Conservation (phyloP, 306 rosid genomes). For the Calophaca sinica region DNA sequence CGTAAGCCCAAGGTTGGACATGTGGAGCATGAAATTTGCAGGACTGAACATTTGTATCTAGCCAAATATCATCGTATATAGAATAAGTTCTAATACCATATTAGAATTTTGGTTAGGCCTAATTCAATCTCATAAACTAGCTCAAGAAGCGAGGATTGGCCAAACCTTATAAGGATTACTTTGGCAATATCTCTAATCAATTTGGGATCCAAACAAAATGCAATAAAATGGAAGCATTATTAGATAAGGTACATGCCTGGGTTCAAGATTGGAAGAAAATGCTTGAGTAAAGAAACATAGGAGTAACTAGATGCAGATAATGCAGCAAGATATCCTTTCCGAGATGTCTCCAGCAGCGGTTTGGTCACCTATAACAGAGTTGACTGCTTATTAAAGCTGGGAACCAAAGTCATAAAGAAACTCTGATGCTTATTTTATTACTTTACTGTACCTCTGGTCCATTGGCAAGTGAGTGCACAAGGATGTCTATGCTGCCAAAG, state of each 20-base stretch:
- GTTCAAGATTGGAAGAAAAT: constrained; percentile 90
- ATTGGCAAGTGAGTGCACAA: constrained; percentile 99
- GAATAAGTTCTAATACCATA: not conserved
- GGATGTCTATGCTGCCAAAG: constrained; percentile 96
- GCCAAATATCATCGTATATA: not conserved
- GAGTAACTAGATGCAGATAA: constrained; percentile 97
- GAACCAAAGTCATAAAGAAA: constrained; percentile 26
- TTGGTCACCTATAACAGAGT: constrained; percentile 72
- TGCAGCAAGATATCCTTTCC: constrained; percentile 98
- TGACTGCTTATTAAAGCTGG: constrained; percentile 29
- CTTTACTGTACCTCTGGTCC: constrained; percentile 94
- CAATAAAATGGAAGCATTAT: constrained; percentile 30
- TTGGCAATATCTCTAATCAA: not conserved
- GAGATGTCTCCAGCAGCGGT: constrained; percentile 94
- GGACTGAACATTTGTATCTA: not conserved
- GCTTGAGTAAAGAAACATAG: constrained; percentile 84
- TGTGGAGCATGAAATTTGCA: not conserved
- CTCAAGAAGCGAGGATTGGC: not conserved
- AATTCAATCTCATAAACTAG: constrained; percentile 5
- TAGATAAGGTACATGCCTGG: constrained; percentile 64
- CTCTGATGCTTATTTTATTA: constrained; percentile 1
- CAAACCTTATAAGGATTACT: not conserved
- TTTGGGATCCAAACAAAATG: not conserved
- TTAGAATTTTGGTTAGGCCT: constrained; percentile 6
- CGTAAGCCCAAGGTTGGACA: not conserved